Conservation (phyloP, 345 rosid species). For the Hypericum perforatum region DNA sequence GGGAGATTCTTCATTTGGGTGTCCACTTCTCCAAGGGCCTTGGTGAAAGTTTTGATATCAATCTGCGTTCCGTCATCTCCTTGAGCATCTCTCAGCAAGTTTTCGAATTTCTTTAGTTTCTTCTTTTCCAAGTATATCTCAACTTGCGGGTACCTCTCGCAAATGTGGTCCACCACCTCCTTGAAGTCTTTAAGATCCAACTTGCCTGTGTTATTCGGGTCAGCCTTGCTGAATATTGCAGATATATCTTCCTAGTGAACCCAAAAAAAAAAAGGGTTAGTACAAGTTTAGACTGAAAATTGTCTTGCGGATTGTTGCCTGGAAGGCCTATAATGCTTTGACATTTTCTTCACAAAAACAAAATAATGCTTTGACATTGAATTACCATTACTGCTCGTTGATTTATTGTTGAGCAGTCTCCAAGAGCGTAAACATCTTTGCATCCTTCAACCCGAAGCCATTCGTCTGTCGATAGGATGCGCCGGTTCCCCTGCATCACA, state of each 20-base stretch:
- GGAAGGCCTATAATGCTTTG: too few species aligned
- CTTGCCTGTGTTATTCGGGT: background rate
- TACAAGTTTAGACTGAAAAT: too few species aligned
- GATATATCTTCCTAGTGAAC: constrained; percentile 9
- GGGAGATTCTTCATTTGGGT: too few species aligned
- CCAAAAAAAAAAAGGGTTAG: too few species aligned
- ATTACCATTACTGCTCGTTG: constrained; percentile 49
- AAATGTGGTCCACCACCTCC: background rate
- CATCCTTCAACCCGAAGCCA: constrained; percentile 76
- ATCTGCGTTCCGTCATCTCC: constrained; percentile 9
- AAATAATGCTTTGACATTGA: too few species aligned
- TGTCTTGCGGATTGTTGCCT: too few species aligned
- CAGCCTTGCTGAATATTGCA: background rate
- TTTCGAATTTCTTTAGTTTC: background rate
- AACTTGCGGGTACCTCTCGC: constrained; percentile 4
- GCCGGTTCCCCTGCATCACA: constrained; percentile 32
- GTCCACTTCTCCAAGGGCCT: constrained; percentile 22
- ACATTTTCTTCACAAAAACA: too few species aligned
- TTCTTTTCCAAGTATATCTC: constrained; percentile 2
- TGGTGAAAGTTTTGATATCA: constrained; percentile 45
- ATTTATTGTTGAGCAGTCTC: constrained; percentile 71
- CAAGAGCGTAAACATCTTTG: constrained; percentile 56
- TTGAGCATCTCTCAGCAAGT: background rate
- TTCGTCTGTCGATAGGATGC: constrained; percentile 66
- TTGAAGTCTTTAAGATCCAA: background rate